Conservation (phyloP, 1,284 basidiomycete genomes). For the Tylopilus orsonianus region DNA sequence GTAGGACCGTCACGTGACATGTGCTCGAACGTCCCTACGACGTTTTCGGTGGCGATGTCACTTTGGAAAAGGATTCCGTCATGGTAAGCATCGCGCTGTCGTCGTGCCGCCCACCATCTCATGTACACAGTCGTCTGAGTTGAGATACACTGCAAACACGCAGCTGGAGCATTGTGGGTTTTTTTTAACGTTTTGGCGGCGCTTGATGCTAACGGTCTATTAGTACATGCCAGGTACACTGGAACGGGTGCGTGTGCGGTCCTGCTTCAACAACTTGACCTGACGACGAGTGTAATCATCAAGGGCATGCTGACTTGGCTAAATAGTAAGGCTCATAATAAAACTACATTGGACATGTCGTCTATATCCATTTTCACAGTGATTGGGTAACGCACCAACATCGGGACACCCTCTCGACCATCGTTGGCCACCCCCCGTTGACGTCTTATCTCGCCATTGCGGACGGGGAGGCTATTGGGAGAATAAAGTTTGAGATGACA, state of each 20-base stretch:
- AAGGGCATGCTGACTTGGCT: constrained; percentile 90
- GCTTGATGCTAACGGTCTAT: constrained; percentile 13
- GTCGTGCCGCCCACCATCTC: neutral
- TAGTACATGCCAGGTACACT: constrained; percentile 95
- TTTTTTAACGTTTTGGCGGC: neutral
- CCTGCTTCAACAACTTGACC: neutral
- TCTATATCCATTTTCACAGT: constrained; percentile 44
- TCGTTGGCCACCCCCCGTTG: constrained; percentile 88
- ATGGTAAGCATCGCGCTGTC: constrained; percentile 20
- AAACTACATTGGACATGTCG: constrained; percentile 3
- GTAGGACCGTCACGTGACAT: no score
- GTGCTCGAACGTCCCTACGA: no score
- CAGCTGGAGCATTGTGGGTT: constrained; percentile 86
- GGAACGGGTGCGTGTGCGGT: constrained; percentile 69
- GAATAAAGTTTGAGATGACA: constrained; percentile 93
- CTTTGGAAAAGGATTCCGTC: neutral
- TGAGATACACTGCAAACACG: constrained; percentile 92
- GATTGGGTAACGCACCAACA: constrained; percentile 99
- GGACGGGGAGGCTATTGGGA: constrained; percentile 87
- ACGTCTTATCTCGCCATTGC: constrained; percentile 88
- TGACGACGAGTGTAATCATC: constrained; percentile 7
- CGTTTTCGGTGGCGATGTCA: constrained; percentile 16
- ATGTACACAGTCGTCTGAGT: constrained; percentile 72
- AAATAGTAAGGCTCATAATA: constrained; percentile 77
- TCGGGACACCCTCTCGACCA: constrained; percentile 89